Percentiles rank a stretch among this genome's conserved stretches.
These are phyloP conservation scores for Gossypium davidsonii DNA, from an alignment of 441 rosid species.

Conservation along the genomic window DNA sequence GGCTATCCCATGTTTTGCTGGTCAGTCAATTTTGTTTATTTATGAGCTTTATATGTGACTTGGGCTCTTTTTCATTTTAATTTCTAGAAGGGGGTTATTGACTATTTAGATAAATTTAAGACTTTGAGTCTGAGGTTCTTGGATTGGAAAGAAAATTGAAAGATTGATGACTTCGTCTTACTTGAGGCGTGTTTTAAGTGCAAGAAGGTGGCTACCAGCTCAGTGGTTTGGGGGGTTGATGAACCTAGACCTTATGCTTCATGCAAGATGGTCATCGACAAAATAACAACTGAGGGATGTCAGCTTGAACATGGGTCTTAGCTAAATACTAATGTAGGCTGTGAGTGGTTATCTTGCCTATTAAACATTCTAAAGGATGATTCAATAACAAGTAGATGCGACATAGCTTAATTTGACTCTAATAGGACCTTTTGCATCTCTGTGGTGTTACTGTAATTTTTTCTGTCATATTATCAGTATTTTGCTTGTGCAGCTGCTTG, in stretches of 20 bases:
- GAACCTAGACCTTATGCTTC: not conserved
- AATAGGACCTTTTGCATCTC: not conserved
- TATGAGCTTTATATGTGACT: not conserved
- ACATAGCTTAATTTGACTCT: not conserved
- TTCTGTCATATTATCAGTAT: not conserved
- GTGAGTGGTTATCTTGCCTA: not conserved
- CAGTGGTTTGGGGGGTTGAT: not conserved
- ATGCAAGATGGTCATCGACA: not conserved
- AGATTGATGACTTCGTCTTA: not conserved
- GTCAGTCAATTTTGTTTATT: not conserved
- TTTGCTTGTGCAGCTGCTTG: not conserved
- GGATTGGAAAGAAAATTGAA: not conserved
- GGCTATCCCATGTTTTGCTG: not conserved
- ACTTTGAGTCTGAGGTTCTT: not conserved
- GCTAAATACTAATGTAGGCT: not conserved
- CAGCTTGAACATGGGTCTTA: not conserved
- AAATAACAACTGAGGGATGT: not conserved
- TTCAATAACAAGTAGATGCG: not conserved
- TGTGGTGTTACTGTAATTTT: not conserved
- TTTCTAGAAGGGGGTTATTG: not conserved
- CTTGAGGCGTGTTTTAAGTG: not conserved
- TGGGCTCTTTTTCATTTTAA: not conserved
- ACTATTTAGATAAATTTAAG: not conserved
- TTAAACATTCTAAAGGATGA: not conserved
- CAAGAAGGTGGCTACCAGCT: not conserved